Evolutionary conservation across 2,329 filamentous ascomycete species (phyloP).

Genomic region (Aspergillus alliaceus): DNA sequence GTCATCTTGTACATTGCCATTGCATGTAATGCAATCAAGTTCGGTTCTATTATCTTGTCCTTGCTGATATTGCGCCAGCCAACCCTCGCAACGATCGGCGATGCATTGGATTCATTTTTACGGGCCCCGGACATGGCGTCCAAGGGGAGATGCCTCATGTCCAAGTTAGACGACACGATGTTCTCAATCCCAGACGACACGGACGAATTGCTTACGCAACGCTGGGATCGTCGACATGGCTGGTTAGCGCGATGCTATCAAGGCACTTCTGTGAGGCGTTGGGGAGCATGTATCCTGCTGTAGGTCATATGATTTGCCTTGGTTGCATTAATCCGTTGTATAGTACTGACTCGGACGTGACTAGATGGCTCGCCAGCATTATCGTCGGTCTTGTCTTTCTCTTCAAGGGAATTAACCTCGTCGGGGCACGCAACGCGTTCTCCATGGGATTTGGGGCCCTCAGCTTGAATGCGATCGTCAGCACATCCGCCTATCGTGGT

Average conservation of each 20-base stretch:
- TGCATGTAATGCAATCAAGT: constrained; percentile 1
- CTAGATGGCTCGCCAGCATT: background rate
- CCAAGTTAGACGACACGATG: background rate
- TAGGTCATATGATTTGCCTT: background rate
- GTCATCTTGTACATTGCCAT: constrained; percentile 2
- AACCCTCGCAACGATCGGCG: constrained; percentile 29
- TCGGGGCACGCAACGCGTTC: background rate
- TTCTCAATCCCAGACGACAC: background rate
- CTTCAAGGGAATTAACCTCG: background rate
- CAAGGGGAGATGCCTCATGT: constrained; percentile 3
- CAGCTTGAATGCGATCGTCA: background rate
- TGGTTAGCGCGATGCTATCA: constrained; percentile 4
- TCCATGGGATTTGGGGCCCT: background rate
- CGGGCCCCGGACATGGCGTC: constrained; percentile 29
- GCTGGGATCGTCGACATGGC: background rate
- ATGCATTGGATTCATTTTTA: constrained; percentile 40
- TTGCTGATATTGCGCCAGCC: background rate
- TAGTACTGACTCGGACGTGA: background rate
- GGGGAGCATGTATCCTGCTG: constrained; percentile 5
- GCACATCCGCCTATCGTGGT: background rate
- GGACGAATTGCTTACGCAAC: background rate
- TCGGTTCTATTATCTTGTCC: constrained; percentile 4
- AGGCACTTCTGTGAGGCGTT: constrained; percentile 5
- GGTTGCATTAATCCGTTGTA: too few relatives aligned
- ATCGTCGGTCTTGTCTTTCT: background rate